Base-by-base conservation (phyloP, 495 filamentous ascomycete genomes). In the Paragyromitra xinjiangensis region DNA sequence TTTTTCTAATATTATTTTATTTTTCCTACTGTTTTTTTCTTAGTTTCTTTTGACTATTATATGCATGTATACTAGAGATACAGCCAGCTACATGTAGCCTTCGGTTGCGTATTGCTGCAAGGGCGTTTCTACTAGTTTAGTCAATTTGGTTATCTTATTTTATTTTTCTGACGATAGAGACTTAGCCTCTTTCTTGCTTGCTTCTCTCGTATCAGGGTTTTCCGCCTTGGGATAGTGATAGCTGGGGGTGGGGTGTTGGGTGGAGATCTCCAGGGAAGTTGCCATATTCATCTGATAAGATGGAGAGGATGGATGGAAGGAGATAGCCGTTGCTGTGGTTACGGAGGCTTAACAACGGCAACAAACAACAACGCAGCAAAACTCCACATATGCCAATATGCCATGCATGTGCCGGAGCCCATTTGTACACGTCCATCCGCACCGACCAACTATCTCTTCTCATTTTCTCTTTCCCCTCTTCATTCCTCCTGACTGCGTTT, bases 261-360 rank as follows among this genome's bases (percentile, higher is more conserved):
- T 22, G 51, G n/a, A n/a, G 3, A 55, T 8, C 24, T 0, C 51
- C 16, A 26, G 12, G 24, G 44, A 12, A 11, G 44, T n/a, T 16
- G 44, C 11, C 11, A 9, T 14, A 19, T 63, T 29, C 68, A 71
- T 37, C 39, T 50, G 58, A 64, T 71, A 63, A 53, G 58, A 71
- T 51, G 42, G 26, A 22, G 12, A 37, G 53, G 19, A 48, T 29
- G 16, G 40, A 14, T n/a, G 39, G 24, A 7, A 22, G 19, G 53
- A 34, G 29, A 34, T 34, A 3, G 53, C 14, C 29, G 73, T 78
- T 78, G 66, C 68, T 55, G 44, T 50, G 58, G 65, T 61, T 42
- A 59, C 76, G 9, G 53, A 9, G 65, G 64, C 64, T 64, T 70
- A 78, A 72, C 77, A 78, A 78, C 76, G 61, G 67, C 73, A 79